Base-by-base conservation (phyloP, 1,284 basidiomycete species). In the Papiliotrema laurentii region DNA sequence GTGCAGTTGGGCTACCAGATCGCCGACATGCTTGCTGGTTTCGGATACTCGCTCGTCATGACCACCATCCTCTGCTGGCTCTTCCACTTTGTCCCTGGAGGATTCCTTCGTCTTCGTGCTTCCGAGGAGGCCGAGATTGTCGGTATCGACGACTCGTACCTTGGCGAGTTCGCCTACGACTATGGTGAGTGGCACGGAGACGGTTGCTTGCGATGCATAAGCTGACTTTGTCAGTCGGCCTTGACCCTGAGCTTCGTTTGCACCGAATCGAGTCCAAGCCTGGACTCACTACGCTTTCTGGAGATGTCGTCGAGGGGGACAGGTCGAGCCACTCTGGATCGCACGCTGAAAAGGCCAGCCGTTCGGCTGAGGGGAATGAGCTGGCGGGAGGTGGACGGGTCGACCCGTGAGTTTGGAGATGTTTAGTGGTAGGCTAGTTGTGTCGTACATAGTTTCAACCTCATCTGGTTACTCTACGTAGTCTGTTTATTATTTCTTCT, bases 141-240 rank as follows among this genome's bases (percentile, higher is more conserved):
- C 51, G 94, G 94, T 55, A 84, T 96, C 55, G 94, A 97, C 71
- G 89, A 96, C 65, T 82, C 84, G 13, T 88, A 93, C 76, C 85
- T 96, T 79, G 93, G 93, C 63, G 93, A 97, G 75, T 90, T 84
- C 60, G 87, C 87, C n/a, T 90, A 91, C 69, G 88, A 92, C 75
- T 91, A 89, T 60, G 87, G 88, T 51, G 84, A 82, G 14, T 54
- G 19, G 19, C 21, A 13, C 38, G 10, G 9, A 27, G 5, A 13
- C n/a, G n/a, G n/a, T n/a, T n/a, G n/a, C n/a, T n/a, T n/a, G n/a
- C n/a, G n/a, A 11, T 27, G 25, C n/a, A 21, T 5, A 7, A 22
- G 25, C 38, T 48, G 31, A 47, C 38, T 35, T 19, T 38, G 21
- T 43, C 41, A 43, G 68, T 72, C 40, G 69, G 65, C 24, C 57